Evolutionary conservation across 2,329 filamentous ascomycete genomes (phyloP).

Genomic region (Geosmithia morbida): DNA sequence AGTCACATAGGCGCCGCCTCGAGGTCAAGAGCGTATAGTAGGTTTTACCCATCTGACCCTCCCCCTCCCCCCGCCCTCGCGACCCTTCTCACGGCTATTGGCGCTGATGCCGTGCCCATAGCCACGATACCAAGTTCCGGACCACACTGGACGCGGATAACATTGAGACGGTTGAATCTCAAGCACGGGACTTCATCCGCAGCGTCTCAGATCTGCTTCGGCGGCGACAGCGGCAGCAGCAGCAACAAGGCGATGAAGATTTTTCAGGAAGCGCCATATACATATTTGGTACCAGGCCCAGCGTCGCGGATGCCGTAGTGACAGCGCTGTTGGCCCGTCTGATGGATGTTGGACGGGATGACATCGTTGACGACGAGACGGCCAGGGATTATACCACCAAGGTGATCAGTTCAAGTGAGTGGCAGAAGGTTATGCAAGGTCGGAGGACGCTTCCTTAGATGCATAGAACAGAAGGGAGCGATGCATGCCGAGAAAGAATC

Average conservation of each 20-base stretch:
- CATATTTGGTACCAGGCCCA: conserved; percentile 13
- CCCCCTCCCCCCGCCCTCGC: not conserved
- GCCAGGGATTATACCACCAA: conserved; percentile 8
- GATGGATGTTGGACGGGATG: conserved; percentile 10
- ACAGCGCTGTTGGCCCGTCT: conserved; percentile 8
- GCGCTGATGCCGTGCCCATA: conserved; percentile 2
- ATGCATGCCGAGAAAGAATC: not conserved
- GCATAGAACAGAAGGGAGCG: not conserved
- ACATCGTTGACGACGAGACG: conserved; percentile 9
- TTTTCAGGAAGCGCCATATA: conserved; percentile 6
- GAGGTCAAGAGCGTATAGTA: conserved; percentile 16
- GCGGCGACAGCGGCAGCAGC: conserved; percentile 1
- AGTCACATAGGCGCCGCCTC: conserved; percentile 11
- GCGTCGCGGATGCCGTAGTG: conserved; percentile 14
- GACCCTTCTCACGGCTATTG: not conserved
- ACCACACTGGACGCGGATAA: conserved; percentile 10
- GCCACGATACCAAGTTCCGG: conserved; percentile 11
- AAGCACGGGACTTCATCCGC: conserved; percentile 9
- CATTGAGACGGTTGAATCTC: conserved; percentile 9
- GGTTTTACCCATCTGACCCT: conserved; percentile 5
- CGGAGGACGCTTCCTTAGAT: conserved; percentile 7
- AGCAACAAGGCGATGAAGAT: not conserved
- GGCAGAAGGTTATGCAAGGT: conserved; percentile 11
- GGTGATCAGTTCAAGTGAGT: conserved; percentile 10
- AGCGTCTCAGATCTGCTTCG: conserved; percentile 7